phyloP scores from a whole-genome alignment of 78 protist species.

The Dictyostelium brefeldianum region DNA sequence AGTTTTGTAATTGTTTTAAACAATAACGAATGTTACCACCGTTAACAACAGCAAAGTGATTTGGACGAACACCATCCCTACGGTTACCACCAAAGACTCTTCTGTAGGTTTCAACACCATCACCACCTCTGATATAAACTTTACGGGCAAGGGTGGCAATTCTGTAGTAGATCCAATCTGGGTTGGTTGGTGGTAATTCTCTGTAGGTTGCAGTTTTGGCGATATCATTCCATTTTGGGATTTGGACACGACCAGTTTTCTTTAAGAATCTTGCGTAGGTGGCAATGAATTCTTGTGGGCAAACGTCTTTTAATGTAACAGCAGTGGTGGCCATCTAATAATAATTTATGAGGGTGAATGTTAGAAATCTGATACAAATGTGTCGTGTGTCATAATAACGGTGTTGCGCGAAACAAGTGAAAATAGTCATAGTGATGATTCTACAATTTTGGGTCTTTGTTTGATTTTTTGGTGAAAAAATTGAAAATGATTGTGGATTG shows the following conservation, averaged over 20 bases:
- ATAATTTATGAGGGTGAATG: neutral
- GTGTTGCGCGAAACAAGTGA: neutral
- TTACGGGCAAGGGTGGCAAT: conserved; percentile 94
- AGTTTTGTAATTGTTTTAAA: conserved; percentile 88
- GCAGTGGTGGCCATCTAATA: conserved; percentile 46
- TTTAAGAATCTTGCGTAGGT: conserved; percentile 96
- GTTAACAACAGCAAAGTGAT: conserved; percentile 76
- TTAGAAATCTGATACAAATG: neutral
- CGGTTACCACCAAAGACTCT: conserved; percentile 85
- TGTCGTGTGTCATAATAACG: neutral
- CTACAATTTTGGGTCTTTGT: too few species aligned
- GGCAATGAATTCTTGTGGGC: conserved; percentile 92
- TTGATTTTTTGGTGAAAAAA: too few species aligned
- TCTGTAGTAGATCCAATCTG: conserved; percentile 99
- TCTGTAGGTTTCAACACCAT: conserved; percentile 89
- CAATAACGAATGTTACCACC: conserved; percentile 89
- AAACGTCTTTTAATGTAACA: conserved; percentile 95
- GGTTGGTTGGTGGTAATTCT: conserved; percentile 98
- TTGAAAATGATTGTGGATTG: too few species aligned
- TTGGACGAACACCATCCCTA: conserved; percentile 84
- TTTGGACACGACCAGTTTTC: conserved; percentile 88
- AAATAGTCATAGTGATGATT: neutral
- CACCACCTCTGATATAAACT: conserved; percentile 89
- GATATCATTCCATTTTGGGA: conserved; percentile 96
- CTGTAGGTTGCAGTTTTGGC: conserved; percentile 95